Evolutionary conservation across 2,329 filamentous ascomycete genomes (phyloP).

Genomic region (Pseudocercospora macadamiae): DNA sequence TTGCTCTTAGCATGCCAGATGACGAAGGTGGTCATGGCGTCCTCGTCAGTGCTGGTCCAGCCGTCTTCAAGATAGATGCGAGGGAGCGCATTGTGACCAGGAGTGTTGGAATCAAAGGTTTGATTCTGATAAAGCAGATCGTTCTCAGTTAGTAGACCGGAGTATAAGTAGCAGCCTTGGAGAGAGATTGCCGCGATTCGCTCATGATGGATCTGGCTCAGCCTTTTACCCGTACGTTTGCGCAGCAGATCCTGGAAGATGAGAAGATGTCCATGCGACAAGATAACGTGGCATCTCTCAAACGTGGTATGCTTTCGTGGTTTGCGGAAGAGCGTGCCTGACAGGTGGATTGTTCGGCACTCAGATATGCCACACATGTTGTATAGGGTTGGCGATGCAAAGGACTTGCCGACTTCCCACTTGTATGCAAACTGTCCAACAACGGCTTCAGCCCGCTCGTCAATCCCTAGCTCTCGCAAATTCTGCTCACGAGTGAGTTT

Average conservation of each 20-base stretch:
- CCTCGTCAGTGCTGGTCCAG: slow-evolving; percentile 66
- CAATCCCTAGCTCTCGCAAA: slow-evolving; percentile 62
- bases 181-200: slow-evolving; percentile 62
- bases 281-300: slow-evolving; percentile 61
- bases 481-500: slow-evolving; percentile 62
- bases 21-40: slow-evolving; percentile 69
- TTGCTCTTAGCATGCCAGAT: slow-evolving; percentile 65
- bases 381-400: slow-evolving; percentile 66
- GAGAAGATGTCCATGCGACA: slow-evolving; percentile 62
- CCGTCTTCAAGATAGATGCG: slow-evolving; percentile 63
- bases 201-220: slow-evolving; percentile 65
- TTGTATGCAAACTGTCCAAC: slow-evolving; percentile 69
- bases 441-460: slow-evolving; percentile 66
- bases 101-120: slow-evolving; percentile 65
- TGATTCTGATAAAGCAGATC: slow-evolving; percentile 67
- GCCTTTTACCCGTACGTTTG: slow-evolving; percentile 56
- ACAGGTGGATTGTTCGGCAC: slow-evolving; percentile 65
- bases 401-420: slow-evolving; percentile 68
- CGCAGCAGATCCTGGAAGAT: slow-evolving; percentile 65
- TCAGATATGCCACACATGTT: slow-evolving; percentile 68
- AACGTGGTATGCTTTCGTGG: slow-evolving; percentile 65
- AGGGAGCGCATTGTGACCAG: slow-evolving; percentile 62
- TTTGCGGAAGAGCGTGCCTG: slow-evolving; percentile 66
- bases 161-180: slow-evolving; percentile 67
- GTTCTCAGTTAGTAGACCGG: slow-evolving; percentile 63